These are phyloP conservation scores for Mangifera indica DNA, from an alignment of 345 rosid species.

Conservation along the genomic window DNA sequence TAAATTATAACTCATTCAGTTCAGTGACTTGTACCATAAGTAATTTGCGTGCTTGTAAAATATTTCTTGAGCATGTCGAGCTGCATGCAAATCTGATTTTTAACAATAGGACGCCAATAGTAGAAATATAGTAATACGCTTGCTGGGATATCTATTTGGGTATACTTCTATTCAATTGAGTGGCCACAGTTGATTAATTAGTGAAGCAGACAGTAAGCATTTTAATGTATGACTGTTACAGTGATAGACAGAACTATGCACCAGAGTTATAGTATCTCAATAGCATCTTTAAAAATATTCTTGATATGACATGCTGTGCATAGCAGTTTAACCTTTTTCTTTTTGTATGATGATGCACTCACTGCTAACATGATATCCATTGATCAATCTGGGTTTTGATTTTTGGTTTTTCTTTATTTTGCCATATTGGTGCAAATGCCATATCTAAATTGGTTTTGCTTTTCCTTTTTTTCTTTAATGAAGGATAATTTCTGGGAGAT, in stretches of 20 bases:
- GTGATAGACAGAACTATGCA: neutral
- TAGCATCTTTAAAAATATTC: neutral
- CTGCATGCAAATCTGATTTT: neutral
- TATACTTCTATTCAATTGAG: neutral
- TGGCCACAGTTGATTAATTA: neutral
- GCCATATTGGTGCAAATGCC: neutral
- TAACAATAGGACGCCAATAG: neutral
- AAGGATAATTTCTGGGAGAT: constrained; percentile 99
- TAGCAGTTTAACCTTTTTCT: neutral
- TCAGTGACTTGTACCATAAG: neutral
- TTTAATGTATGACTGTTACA: no score
- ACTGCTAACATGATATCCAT: neutral
- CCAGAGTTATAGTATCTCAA: neutral
- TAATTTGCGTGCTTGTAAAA: neutral
- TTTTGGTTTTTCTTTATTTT: neutral
- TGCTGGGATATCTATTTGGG: neutral
- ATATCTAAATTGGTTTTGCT: constrained; percentile 12
- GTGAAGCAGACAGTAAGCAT: neutral
- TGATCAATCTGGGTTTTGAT: neutral
- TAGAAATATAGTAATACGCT: neutral
- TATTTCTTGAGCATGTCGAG: neutral
- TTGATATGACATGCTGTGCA: neutral
- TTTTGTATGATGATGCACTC: neutral
- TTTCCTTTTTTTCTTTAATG: constrained; percentile 14
- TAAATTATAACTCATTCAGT: neutral